Base-by-base conservation (phyloP, 108 stramenopile genomes). In the Hondaea fermentalgiana region DNA sequence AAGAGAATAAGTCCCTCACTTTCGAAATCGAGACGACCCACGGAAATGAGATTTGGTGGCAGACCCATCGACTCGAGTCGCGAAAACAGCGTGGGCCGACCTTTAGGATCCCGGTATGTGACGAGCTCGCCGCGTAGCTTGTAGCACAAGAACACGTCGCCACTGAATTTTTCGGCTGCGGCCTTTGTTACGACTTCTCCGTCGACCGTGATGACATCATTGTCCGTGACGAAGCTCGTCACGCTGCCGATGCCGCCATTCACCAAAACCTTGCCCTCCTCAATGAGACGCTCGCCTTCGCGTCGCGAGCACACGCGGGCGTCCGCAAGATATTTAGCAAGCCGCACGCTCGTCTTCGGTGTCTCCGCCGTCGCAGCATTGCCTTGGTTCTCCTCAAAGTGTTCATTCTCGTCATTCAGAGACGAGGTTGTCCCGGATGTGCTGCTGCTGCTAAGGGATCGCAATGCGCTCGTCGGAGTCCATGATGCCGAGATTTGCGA, bases 81-180 rank as follows among this genome's bases (percentile, higher is more conserved):
- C 43, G 42, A 16, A n/a, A 89, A 89, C 12, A 89, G 57, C 89
- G 89, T 89, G 16, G 72, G 89, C 19, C 89, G 29, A 4, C 89
- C 89, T 49, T 89, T 45, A 5, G 89, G 89, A 49, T 89, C 89
- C n/a, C 28, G 19, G 29, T 88, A 44, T 6, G 89, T 87, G 4
- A 89, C 88, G 5, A 89, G 59, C 57, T 89, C 89, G 8, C 60
- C 60, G 25, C 25, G 72, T 5, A 89, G 59, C 53, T 89, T 89
- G 60, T 89, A 88, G 17, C 25, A 89, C 28, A 89, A 43, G 17
- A 87, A 88, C 5, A 88, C 58, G 21, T 89, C 47, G 14, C 87
- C 72, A 55, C 17, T 12, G 76, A 35, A 88, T 23, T 19, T 5
- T 25, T 5, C 72, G 28, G 35, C 72, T 8, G 69, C 59, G 1